Percentiles rank a stretch among this genome's conserved stretches.
These are phyloP conservation scores for Mycena floridula DNA, from an alignment of 768 basidiomycete genomes.

Conservation along the genomic window DNA sequence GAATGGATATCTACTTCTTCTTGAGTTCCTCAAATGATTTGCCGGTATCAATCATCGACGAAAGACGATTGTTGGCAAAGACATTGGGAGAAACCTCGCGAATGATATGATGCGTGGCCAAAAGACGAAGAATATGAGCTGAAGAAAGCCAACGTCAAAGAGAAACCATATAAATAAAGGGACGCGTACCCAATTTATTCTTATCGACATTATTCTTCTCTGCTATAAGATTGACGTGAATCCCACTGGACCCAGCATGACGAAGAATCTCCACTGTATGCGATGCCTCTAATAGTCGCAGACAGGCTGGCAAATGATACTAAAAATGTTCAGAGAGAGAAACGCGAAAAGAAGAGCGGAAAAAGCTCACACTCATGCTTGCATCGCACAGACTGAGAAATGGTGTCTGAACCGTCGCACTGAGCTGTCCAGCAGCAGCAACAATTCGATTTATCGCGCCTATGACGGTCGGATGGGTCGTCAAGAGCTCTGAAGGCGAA, in stretches of 20 bases:
- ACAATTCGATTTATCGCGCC: slow-evolving; percentile 59
- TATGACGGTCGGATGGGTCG: slow-evolving; percentile 52
- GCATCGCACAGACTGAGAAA: slow-evolving; percentile 73
- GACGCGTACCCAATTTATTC: slow-evolving; percentile 58
- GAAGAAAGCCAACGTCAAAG: too few relatives aligned
- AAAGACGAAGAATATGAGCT: slow-evolving; percentile 69
- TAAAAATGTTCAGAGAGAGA: slow-evolving; percentile 19
- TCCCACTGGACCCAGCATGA: slow-evolving; percentile 48
- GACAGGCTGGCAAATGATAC: slow-evolving; percentile 72
- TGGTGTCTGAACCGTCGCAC: slow-evolving; percentile 57
- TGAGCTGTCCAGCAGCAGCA: slow-evolving; percentile 64
- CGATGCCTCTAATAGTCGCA: slow-evolving; percentile 68
- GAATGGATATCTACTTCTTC: too few relatives aligned
- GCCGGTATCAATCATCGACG: slow-evolving; percentile 63
- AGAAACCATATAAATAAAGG: too few relatives aligned
- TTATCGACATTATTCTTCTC: slow-evolving; percentile 36
- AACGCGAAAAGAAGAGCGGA: slow-evolving; percentile 3
- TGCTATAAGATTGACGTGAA: slow-evolving; percentile 44
- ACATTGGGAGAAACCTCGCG: slow-evolving; percentile 64
- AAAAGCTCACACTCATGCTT: slow-evolving; percentile 52
- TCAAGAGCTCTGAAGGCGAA: slow-evolving; percentile 48
- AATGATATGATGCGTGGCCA: slow-evolving; percentile 75
- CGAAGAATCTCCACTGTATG: slow-evolving; percentile 67
- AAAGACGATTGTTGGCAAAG: slow-evolving; percentile 67
- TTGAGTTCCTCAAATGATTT: slow-evolving; percentile 45